A percentile compares a stretch with the other conserved stretches of the same genome.
These are phyloP conservation scores for Candida pseudofarinosa DNA, from an alignment of 805 yeast genomes.

Conservation along the genomic window DNA sequence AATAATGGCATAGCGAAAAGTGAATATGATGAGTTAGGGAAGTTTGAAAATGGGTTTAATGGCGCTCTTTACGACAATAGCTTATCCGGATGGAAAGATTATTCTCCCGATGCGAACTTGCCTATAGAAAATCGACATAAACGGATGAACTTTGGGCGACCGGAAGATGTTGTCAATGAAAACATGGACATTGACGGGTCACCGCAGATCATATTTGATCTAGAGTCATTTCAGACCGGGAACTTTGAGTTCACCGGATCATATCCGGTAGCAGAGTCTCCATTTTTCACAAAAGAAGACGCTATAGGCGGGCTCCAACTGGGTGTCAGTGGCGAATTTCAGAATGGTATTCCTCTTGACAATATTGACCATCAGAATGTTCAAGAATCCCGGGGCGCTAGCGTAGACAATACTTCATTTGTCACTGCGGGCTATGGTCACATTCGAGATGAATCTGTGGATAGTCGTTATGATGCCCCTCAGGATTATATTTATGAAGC, in stretches of 20 bases:
- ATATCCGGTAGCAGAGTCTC: not conserved
- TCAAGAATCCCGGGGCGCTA: not conserved
- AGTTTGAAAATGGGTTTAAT: not conserved
- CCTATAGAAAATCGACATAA: not conserved
- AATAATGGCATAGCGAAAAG: not conserved
- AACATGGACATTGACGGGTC: conserved; percentile 35
- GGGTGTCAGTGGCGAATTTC: not conserved
- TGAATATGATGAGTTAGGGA: not conserved
- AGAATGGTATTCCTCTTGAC: not conserved
- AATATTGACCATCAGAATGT: not conserved
- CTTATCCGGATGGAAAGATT: not conserved
- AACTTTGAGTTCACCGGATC: conserved; percentile 12
- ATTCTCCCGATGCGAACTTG: not conserved
- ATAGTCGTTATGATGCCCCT: not conserved
- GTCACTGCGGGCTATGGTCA: not conserved
- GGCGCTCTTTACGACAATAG: not conserved
- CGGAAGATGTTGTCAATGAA: conserved; percentile 26
- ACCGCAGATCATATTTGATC: conserved; percentile 35
- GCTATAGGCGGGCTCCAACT: not conserved
- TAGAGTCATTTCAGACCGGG: conserved; percentile 18
- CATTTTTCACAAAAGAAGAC: not conserved
- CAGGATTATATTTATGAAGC: not conserved
- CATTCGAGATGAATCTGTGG: not conserved
- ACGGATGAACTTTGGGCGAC: conserved; percentile 16
- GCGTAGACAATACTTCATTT: not conserved